A percentile compares a stretch with the other conserved stretches of the same genome.
phyloP scores from a whole-genome alignment of 148 eudicot genomes.

The Cornus controversa region DNA sequence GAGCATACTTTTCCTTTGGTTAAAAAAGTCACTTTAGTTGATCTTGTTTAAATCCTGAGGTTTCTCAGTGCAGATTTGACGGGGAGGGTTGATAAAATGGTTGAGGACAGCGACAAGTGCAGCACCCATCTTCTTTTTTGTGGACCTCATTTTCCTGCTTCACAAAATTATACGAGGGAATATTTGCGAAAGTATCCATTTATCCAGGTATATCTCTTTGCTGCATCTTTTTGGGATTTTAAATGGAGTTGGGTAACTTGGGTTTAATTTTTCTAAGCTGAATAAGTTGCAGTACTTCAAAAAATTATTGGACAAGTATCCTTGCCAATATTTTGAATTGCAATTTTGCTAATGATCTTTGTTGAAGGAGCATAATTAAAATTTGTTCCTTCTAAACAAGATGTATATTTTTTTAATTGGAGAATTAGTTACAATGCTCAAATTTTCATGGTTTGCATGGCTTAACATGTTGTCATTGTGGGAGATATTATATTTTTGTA shows the following conservation, averaged over 20 bases:
- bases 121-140: conserved; percentile 74
- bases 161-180: conserved; percentile 72
- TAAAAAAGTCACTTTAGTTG: too few species aligned
- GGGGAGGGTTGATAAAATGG: conserved; percentile 38
- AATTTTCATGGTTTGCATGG: too few species aligned
- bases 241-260: background rate
- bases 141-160: conserved; percentile 68
- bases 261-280: background rate
- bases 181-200: conserved; percentile 52
- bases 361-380: background rate
- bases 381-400: background rate
- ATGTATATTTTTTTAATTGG: too few species aligned
- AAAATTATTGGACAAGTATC: background rate
- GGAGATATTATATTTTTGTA: too few species aligned
- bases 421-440: too few species aligned
- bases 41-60: too few species aligned
- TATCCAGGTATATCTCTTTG: conserved; percentile 56
- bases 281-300: too few species aligned
- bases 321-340: background rate
- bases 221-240: background rate
- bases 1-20: too few species aligned
- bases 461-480: too few species aligned
- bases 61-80: background rate
- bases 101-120: conserved; percentile 22
- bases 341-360: background rate